A percentile compares a stretch with the other conserved stretches of the same genome.
These are phyloP conservation scores for Salix udensis DNA, from an alignment of 345 rosid species.

Conservation along the genomic window DNA sequence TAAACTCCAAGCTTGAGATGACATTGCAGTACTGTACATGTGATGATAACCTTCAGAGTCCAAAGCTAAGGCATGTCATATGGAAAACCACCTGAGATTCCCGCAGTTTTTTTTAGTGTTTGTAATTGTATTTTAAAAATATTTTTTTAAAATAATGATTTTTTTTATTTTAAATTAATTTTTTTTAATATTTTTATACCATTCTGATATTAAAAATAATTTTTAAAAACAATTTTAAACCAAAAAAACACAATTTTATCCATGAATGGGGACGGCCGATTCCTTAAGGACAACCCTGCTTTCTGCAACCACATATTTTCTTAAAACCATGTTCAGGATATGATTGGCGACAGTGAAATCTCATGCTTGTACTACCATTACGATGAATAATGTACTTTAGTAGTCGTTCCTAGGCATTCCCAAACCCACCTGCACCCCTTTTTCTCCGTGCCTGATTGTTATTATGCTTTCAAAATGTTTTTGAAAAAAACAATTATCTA, in stretches of 20 bases:
- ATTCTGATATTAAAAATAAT: no score
- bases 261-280: neutral
- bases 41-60: conserved; percentile 12
- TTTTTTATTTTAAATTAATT: no score
- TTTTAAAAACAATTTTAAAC: no score
- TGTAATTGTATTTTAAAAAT: no score
- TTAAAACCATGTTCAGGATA: neutral
- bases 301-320: conserved; percentile 6
- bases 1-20: neutral
- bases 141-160: no score
- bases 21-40: neutral
- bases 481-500: no score
- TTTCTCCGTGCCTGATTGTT: no score
- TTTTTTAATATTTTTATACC: no score
- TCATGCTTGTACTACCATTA: neutral
- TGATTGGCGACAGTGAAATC: neutral
- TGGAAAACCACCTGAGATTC: conserved; percentile 18
- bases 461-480: no score
- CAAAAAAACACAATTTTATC: neutral
- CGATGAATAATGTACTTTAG: neutral
- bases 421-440: no score
- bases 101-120: neutral
- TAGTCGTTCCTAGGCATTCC: neutral
- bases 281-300: neutral
- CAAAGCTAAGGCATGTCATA: neutral